Base-by-base conservation (phyloP, 2,329 filamentous ascomycete species). In the Aspergillus bombycis region DNA sequence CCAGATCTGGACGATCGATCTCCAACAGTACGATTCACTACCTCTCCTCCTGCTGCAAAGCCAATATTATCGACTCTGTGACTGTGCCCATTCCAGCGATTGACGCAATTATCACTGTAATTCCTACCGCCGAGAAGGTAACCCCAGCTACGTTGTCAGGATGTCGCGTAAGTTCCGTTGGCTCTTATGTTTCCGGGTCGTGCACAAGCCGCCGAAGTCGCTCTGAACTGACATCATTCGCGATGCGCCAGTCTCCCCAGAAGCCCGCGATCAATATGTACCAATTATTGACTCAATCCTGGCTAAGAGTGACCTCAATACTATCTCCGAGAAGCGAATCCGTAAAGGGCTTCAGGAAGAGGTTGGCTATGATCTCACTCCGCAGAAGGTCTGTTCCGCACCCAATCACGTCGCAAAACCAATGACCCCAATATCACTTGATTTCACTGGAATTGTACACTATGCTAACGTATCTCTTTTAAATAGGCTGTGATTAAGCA, bases 401-500 rank as follows among this genome's bases (percentile, higher is more conserved):
- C 55, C 55, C 34, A 26, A 46, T 64, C 38, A 62, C 57, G 59
- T 64, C 65, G 60, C 64, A 58, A 58, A 61, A 41, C 53, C 14
- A 32, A 38, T 45, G n/a, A 50, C 45, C 19, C 16, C n/a, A 38
- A 38, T 28, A n/a, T 34, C 62, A 21, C 45, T 60, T 26, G n/a
- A 26, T 26, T 46, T 32, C 50, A 38, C 36, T 56, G 48, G 4
- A 19, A 36, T 41, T 36, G 38, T 38, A 19, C 41, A 53, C 11
- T 41, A 54, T 55, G 62, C 69, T 71, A 60, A 71, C 56, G 14
- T 65, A 62, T 53, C 1, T 61, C 63, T 54, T 58, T 32, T 23
- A 9, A 28, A 34, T 26, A 92, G 90, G 81, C 84, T 74, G 87
- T 88, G 16, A 89, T 93, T 77, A 92, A 92, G 74, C 81, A 81